Evolutionary conservation across 2,329 filamentous ascomycete genomes (phyloP).

Genomic region (Whalleya microplaca): DNA sequence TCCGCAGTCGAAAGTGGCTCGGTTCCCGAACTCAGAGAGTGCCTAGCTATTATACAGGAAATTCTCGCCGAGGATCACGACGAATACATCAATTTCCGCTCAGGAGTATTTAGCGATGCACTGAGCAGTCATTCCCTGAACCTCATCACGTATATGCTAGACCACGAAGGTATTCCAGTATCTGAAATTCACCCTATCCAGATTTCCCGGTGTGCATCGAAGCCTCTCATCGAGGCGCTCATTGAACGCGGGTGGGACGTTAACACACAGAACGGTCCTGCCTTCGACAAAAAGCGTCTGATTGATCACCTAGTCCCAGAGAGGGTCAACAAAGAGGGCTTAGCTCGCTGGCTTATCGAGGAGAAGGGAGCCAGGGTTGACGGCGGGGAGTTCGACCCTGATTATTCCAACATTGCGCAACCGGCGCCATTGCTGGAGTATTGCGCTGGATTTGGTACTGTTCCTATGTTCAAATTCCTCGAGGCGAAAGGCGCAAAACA

Average conservation of each 20-base stretch:
- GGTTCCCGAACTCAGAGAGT: neutral
- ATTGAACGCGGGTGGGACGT: slow-evolving; percentile 4
- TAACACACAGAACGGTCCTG: neutral
- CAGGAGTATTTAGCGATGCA: neutral
- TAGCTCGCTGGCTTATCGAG: slow-evolving; percentile 6
- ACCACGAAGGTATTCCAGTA: slow-evolving; percentile 3
- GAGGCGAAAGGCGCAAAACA: slow-evolving; percentile 3
- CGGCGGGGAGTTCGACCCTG: neutral
- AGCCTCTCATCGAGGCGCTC: slow-evolving; percentile 6
- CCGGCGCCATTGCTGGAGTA: slow-evolving; percentile 6
- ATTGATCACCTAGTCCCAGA: slow-evolving; percentile 3
- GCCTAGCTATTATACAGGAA: neutral
- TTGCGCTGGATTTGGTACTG: slow-evolving; percentile 3
- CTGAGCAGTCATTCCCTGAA: neutral
- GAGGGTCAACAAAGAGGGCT: neutral
- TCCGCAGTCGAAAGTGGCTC: neutral
- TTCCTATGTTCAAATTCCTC: slow-evolving; percentile 8
- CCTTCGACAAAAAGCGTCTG: slow-evolving; percentile 1
- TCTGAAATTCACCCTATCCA: neutral
- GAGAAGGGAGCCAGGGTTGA: slow-evolving; percentile 7
- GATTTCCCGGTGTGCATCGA: neutral
- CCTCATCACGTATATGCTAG: slow-evolving; percentile 6
- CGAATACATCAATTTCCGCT: slow-evolving; percentile 2
- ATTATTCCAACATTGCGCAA: neutral
- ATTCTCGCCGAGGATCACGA: neutral